Conservation (phyloP, 2,329 filamentous ascomycete genomes). For the Ceratocystis cacaofunesta region DNA sequence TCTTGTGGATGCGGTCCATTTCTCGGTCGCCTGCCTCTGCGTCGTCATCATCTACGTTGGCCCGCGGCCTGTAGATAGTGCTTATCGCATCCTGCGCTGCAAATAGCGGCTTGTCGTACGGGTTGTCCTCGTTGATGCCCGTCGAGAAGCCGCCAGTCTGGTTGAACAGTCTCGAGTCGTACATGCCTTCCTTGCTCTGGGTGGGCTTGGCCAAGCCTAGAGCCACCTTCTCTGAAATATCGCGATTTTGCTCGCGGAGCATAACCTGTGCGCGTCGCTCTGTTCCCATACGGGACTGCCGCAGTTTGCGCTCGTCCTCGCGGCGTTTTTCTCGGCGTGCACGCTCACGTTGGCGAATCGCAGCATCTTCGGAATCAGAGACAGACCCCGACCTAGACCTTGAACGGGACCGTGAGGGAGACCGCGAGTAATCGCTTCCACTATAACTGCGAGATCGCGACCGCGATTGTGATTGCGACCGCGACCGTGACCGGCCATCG, state of each 20-base stretch:
- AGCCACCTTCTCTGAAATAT: conserved; percentile 94
- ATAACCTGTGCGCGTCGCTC: conserved; percentile 85
- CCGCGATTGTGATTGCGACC: neutral
- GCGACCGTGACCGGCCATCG: conserved; percentile 4
- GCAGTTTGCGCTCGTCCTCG: conserved; percentile 77
- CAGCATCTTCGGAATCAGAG: conserved; percentile 48
- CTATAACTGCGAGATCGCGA: conserved; percentile 20
- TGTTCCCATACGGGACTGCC: conserved; percentile 88
- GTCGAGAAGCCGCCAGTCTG: conserved; percentile 79
- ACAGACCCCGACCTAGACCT: conserved; percentile 22
- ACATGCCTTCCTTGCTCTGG: conserved; percentile 85
- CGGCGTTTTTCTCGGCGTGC: conserved; percentile 61
- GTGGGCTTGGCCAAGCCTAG: conserved; percentile 90
- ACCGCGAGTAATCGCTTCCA: conserved; percentile 29
- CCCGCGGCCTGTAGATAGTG: conserved; percentile 77
- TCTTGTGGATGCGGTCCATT: conserved; percentile 77
- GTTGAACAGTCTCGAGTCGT: conserved; percentile 90
- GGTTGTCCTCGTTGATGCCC: conserved; percentile 94
- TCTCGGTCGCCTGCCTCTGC: conserved; percentile 67
- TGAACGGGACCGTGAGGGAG: conserved; percentile 24
- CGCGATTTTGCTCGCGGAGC: conserved; percentile 86
- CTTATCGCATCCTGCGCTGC: conserved; percentile 88
- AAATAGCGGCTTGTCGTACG: conserved; percentile 93
- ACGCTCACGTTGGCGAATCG: conserved; percentile 59
- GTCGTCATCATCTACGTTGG: conserved; percentile 59